Evolutionary conservation across 2,329 filamentous ascomycete species (phyloP).

Genomic region (Leptographium flavum): DNA sequence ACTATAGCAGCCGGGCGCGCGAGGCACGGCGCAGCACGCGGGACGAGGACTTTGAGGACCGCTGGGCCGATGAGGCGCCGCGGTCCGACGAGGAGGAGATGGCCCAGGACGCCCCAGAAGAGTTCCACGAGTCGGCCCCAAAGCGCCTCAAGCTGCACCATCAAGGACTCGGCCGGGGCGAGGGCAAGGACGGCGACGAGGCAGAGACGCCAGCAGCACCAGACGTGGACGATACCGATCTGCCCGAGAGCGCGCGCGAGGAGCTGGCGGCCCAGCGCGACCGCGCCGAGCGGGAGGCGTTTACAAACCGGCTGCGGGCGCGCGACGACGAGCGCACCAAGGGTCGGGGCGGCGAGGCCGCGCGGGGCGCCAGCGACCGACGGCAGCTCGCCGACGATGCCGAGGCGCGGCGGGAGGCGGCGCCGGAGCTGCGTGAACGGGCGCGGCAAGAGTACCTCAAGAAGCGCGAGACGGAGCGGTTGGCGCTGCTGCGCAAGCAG

Average conservation of each 20-base stretch:
- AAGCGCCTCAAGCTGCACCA: slow-evolving; percentile 56
- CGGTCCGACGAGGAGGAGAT: slow-evolving; percentile 17
- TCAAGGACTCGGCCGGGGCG: slow-evolving; percentile 12
- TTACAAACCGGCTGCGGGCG: slow-evolving; percentile 58
- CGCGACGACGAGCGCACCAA: slow-evolving; percentile 59
- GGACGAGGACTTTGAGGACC: slow-evolving; percentile 50
- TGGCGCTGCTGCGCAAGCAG: slow-evolving; percentile 78
- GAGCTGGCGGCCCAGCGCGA: slow-evolving; percentile 50
- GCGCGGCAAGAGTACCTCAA: slow-evolving; percentile 87
- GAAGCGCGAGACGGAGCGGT: slow-evolving; percentile 75
- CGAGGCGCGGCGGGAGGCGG: slow-evolving; percentile 51
- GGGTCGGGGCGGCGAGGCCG: slow-evolving; percentile 44
- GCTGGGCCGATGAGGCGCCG: slow-evolving; percentile 69
- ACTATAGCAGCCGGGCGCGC: slow-evolving; percentile 22
- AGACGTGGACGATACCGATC: slow-evolving; percentile 25
- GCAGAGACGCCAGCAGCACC: not conserved
- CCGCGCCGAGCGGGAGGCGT: slow-evolving; percentile 62
- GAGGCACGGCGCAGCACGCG: slow-evolving; percentile 21
- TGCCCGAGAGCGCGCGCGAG: slow-evolving; percentile 45
- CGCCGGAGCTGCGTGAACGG: slow-evolving; percentile 67
- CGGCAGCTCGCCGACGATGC: slow-evolving; percentile 53
- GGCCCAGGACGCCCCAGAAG: slow-evolving; percentile 32
- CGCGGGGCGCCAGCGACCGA: slow-evolving; percentile 31
- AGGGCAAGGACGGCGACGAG: not conserved
- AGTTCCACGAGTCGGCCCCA: slow-evolving; percentile 53